Evolutionary conservation across 768 basidiomycete species (phyloP).

Genomic region (Termitomyces sp.): DNA sequence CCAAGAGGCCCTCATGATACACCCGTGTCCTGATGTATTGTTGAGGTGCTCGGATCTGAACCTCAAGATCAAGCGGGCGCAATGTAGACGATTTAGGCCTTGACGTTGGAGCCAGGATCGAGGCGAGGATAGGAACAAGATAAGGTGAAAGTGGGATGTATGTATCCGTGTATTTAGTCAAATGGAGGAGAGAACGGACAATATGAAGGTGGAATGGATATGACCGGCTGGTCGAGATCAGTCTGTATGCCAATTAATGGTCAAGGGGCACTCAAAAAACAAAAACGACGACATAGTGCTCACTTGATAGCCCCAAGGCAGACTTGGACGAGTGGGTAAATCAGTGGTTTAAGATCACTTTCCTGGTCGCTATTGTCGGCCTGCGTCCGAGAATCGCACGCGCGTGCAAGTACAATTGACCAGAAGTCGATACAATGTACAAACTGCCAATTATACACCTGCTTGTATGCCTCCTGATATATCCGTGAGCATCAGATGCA

Average conservation of each 20-base stretch:
- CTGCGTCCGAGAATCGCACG: constrained; percentile 61
- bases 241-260: constrained; percentile 37
- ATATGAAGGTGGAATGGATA: constrained; percentile 95
- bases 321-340: constrained; percentile 95
- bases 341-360: constrained; percentile 79
- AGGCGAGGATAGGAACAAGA: constrained; percentile 80
- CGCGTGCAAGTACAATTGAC: constrained; percentile 79
- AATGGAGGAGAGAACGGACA: constrained; percentile 78
- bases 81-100: constrained; percentile 82
- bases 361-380: constrained; percentile 47
- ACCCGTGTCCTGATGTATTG: constrained; percentile 86
- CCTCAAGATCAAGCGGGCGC: constrained; percentile 84
- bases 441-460: constrained; percentile 99
- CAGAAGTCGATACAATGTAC: constrained; percentile 96
- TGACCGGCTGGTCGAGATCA: constrained; percentile 86
- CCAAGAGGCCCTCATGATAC: constrained; percentile 75
- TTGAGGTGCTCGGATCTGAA: constrained; percentile 79
- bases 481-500: constrained; percentile 3
- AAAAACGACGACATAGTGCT: constrained; percentile 21
- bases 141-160: constrained; percentile 87
- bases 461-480: constrained; percentile 78
- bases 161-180: constrained; percentile 75
- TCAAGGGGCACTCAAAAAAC: constrained; percentile 11
- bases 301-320: constrained; percentile 90
- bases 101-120: constrained; percentile 58